phyloP scores from a whole-genome alignment of 2,329 filamentous ascomycete species.

The Zasmidium angulare region DNA sequence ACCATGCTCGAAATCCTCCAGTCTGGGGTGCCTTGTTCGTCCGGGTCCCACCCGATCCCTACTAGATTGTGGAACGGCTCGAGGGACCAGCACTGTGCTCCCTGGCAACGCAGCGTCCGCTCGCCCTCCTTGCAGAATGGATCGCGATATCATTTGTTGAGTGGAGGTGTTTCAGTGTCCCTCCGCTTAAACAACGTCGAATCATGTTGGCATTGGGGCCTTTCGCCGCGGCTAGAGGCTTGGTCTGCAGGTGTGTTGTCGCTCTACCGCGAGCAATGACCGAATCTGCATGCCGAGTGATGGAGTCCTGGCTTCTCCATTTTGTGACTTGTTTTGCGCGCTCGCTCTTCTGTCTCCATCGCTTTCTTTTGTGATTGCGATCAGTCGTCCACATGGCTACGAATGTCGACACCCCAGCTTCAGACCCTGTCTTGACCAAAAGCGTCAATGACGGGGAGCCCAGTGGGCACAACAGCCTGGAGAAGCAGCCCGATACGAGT shows the following conservation, averaged over 20 bases:
- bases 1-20: neutral
- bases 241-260: neutral
- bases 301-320: neutral
- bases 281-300: neutral
- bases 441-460: neutral
- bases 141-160: neutral
- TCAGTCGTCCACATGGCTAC: neutral
- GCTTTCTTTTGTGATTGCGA: neutral
- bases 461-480: neutral
- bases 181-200: neutral
- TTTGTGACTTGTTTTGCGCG: neutral
- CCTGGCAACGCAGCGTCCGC: neutral
- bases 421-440: neutral
- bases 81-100: neutral
- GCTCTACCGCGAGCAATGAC: neutral
- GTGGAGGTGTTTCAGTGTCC: neutral
- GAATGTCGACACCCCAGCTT: neutral
- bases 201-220: neutral
- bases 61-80: neutral
- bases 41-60: neutral
- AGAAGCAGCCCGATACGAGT: conserved; percentile 1
- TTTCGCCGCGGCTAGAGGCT: neutral
- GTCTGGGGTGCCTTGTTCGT: neutral
- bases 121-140: neutral
- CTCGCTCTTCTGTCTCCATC: neutral